Conservation (phyloP, 2,329 filamentous ascomycete genomes). For the Aphanoascus verrucosus region DNA sequence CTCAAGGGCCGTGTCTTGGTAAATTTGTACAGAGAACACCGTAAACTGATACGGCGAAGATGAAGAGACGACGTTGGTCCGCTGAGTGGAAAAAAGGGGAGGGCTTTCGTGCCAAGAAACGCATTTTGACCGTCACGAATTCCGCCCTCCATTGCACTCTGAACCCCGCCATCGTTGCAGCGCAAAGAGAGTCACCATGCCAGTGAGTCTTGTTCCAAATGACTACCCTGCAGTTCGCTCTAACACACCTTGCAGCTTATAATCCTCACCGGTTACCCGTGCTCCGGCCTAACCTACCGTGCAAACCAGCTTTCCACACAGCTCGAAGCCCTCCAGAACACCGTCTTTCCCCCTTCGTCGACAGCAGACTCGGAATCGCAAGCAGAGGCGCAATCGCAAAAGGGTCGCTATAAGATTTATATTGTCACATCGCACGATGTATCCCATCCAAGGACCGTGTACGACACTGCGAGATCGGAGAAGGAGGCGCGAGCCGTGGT, state of each 20-base stretch:
- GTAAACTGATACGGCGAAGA: too few species aligned
- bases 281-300: conserved; percentile 52
- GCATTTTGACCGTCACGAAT: too few species aligned
- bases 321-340: conserved; percentile 40
- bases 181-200: neutral
- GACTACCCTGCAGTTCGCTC: neutral
- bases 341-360: conserved; percentile 27
- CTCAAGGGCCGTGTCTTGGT: too few species aligned
- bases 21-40: too few species aligned
- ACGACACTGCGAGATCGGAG: conserved; percentile 48
- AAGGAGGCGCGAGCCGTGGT: conserved; percentile 54
- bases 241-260: conserved; percentile 40
- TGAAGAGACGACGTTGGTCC: too few species aligned
- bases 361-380: neutral
- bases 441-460: conserved; percentile 40
- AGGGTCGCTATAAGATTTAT: conserved; percentile 37
- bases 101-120: too few species aligned
- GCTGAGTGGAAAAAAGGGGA: too few species aligned
- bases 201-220: conserved; percentile 1
- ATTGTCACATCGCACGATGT: conserved; percentile 32
- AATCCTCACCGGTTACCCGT: conserved; percentile 52
- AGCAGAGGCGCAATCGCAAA: conserved; percentile 19
- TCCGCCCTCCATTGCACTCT: too few species aligned
- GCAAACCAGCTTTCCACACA: conserved; percentile 45
- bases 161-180: too few species aligned